Base-by-base conservation (phyloP, 2,329 filamentous ascomycete genomes). In the Pleomassaria siparia region DNA sequence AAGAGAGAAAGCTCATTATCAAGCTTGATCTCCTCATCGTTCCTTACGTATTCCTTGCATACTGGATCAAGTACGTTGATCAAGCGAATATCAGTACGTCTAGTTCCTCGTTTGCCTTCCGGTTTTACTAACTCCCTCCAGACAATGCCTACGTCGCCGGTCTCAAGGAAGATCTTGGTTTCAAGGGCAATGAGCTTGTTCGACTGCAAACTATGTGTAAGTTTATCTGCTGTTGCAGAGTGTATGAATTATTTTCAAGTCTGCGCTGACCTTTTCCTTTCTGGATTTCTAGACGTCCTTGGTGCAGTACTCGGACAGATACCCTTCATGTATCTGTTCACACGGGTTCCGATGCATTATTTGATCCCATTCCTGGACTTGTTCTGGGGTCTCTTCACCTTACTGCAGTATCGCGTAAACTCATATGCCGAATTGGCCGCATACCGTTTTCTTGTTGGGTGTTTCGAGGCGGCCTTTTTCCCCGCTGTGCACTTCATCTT, bases 31-130 rank as follows among this genome's bases (percentile, higher is more conserved):
- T 79, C 0, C 62, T 82, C 2, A 78, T 83, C 28, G 75, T 84
- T 0, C 79, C 79, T 0, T 83, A 82, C 55, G 79, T 78, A 0
- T 77, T 82, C 36, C 60, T 83, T 2, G 72, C 76, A 0, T 82
- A 81, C 51, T 83, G 79, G 75, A 73, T 77, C 42, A 82, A 81
- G 58, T 80, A 81, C 49, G 73, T 83, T 8, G 79, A 81, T 51
- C 78, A 81, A 53, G 67, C 75, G 3, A 81, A 81, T 45, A 71
- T 81, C 41, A 81, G 77, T 80, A 52, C 41, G 70, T 53, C 11
- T 33, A 45, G 12, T 28, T 33, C 13, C 18, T 8, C 7, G 13
- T 37, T 22, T 15, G 24, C 35, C 6, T 13, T 22, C 3, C n/a
- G 35, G 26, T 21, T 9, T 18, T 32, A n/a, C 25, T 16, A 11